Evolutionary conservation across 768 basidiomycete genomes (phyloP).

Genomic region (Russula compacta): DNA sequence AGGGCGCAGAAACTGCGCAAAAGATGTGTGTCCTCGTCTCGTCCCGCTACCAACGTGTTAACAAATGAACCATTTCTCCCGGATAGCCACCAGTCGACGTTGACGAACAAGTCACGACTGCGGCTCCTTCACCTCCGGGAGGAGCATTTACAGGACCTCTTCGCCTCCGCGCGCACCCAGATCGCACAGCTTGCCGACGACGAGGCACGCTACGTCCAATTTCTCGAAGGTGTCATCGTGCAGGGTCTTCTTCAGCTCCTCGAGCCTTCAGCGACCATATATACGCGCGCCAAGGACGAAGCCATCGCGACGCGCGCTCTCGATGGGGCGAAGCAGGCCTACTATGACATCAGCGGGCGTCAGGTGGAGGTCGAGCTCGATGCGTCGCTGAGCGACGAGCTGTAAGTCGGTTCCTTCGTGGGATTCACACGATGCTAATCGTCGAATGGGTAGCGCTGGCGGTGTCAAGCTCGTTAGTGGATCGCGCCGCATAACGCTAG

Average conservation of each 20-base stretch:
- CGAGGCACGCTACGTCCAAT: slow-evolving; percentile 63
- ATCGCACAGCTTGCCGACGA: slow-evolving; percentile 56
- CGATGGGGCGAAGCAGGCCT: slow-evolving; percentile 51
- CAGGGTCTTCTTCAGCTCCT: slow-evolving; percentile 81
- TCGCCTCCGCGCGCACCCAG: slow-evolving; percentile 57
- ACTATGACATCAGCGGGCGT: slow-evolving; percentile 71
- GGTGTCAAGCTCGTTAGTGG: slow-evolving; percentile 73
- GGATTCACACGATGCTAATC: not conserved
- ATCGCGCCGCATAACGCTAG: slow-evolving; percentile 71
- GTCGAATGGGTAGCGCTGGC: slow-evolving; percentile 50
- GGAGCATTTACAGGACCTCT: slow-evolving; percentile 85
- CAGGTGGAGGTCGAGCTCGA: slow-evolving; percentile 51
- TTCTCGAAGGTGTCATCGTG: slow-evolving; percentile 76
- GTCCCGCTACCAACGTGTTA: not conserved
- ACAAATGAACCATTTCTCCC: not conserved
- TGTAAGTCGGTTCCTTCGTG: slow-evolving; percentile 35
- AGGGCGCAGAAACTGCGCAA: slow-evolving; percentile 86
- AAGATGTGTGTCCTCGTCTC: slow-evolving; percentile 65
- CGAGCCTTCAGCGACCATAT: slow-evolving; percentile 61
- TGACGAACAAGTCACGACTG: slow-evolving; percentile 94
- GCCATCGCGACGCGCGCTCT: slow-evolving; percentile 54
- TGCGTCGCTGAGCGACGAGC: slow-evolving; percentile 53
- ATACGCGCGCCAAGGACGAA: slow-evolving; percentile 59
- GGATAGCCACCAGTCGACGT: slow-evolving; percentile 80
- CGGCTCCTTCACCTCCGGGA: slow-evolving; percentile 84